phyloP scores from a whole-genome alignment of 1,284 basidiomycete genomes.

The Wallemia hederae region DNA sequence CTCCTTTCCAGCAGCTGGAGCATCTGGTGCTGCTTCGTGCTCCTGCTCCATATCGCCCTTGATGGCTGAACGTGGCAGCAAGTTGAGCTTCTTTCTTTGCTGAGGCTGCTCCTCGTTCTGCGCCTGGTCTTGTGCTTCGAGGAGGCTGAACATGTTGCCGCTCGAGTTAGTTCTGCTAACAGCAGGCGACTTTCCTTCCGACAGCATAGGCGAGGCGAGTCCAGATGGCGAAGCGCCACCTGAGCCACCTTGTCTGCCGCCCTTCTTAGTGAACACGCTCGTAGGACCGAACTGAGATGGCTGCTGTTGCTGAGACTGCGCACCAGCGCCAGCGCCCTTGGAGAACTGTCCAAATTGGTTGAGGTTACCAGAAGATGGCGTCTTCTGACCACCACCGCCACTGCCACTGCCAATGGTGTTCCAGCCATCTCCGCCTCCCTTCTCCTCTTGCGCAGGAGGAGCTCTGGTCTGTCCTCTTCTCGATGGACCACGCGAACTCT shows the following conservation, averaged over 20 bases:
- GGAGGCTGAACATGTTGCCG: constrained; percentile 65
- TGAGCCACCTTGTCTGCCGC: constrained; percentile 24
- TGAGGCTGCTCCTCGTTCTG: background rate
- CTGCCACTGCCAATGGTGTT: constrained; percentile 6
- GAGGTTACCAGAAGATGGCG: constrained; percentile 56
- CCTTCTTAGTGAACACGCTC: constrained; percentile 47
- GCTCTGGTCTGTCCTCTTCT: constrained; percentile 31
- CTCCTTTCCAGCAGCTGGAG: constrained; percentile 19
- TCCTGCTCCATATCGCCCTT: constrained; percentile 21
- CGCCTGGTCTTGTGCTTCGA: constrained; percentile 12
- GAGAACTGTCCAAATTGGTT: constrained; percentile 62
- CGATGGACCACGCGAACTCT: constrained; percentile 11
- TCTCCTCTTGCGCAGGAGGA: constrained; percentile 62
- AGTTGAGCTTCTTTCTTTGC: constrained; percentile 1
- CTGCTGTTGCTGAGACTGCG: constrained; percentile 19
- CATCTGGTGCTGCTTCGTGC: constrained; percentile 23
- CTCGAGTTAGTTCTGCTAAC: constrained; percentile 46
- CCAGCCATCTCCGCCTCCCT: constrained; percentile 26
- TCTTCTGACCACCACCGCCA: constrained; percentile 51
- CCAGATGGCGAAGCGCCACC: constrained; percentile 18
- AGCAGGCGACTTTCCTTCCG: constrained; percentile 19
- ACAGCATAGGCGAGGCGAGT: background rate
- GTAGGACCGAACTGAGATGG: constrained; percentile 31
- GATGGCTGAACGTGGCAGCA: background rate
- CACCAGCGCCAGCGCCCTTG: constrained; percentile 22